These are phyloP conservation scores for Penicillium sp. DNA, from an alignment of 2,329 filamentous ascomycete genomes.

Conservation along the genomic window DNA sequence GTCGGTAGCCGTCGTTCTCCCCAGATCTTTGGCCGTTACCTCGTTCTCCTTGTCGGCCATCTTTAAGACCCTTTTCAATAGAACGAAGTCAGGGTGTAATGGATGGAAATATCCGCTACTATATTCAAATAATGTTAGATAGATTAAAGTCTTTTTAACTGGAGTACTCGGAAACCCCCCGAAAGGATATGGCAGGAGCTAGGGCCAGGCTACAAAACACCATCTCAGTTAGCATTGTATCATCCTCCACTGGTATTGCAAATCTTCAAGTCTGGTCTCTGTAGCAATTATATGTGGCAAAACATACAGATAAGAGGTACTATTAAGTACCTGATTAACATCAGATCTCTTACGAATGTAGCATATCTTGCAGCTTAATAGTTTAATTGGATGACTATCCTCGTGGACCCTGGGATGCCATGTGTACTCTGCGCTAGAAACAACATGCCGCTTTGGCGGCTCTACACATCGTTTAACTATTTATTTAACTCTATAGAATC, in stretches of 20 bases:
- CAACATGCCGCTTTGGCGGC: too few relatives aligned
- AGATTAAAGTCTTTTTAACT: neutral
- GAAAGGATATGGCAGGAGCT: neutral
- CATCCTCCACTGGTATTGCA: slow-evolving; percentile 13
- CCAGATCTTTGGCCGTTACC: neutral
- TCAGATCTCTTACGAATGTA: too few relatives aligned
- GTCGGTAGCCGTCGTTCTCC: slow-evolving; percentile 7
- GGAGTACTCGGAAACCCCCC: slow-evolving; percentile 4
- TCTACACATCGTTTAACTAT: too few relatives aligned
- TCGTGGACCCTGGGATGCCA: too few relatives aligned
- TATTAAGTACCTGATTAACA: too few relatives aligned
- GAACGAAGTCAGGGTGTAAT: neutral
- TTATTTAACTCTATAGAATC: too few relatives aligned
- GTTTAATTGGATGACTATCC: too few relatives aligned
- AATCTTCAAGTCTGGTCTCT: neutral
- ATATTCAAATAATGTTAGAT: neutral
- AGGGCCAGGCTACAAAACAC: neutral
- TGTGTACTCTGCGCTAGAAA: too few relatives aligned
- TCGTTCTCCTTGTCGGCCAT: slow-evolving; percentile 4
- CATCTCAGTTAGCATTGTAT: neutral
- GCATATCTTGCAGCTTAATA: too few relatives aligned
- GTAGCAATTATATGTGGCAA: neutral
- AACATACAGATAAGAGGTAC: neutral
- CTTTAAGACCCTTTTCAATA: neutral
- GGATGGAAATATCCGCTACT: neutral